These are phyloP conservation scores for Nannizziopsis arthrosporioides DNA, from an alignment of 2,329 filamentous ascomycete genomes.

Conservation along the genomic window DNA sequence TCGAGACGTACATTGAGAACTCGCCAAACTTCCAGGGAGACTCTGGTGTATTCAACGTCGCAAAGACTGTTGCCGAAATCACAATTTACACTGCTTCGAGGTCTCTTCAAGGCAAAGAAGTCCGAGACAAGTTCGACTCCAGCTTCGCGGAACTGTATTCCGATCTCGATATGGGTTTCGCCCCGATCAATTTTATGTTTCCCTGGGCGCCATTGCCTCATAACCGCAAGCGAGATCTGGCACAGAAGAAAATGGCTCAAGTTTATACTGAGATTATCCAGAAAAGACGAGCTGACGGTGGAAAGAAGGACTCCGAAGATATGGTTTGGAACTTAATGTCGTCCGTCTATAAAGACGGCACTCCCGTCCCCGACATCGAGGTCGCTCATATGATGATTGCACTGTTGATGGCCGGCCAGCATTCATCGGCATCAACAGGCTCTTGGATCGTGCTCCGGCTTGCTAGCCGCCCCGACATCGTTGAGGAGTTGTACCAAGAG, in stretches of 20 bases:
- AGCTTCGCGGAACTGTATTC: constrained; percentile 74
- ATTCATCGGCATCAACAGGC: constrained; percentile 73
- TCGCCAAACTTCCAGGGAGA: constrained; percentile 55
- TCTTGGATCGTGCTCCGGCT: constrained; percentile 78
- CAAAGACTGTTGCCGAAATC: constrained; percentile 67
- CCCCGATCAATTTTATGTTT: constrained; percentile 78
- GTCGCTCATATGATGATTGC: constrained; percentile 92
- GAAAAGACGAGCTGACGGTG: constrained; percentile 49
- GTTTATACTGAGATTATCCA: constrained; percentile 74
- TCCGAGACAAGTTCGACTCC: constrained; percentile 68
- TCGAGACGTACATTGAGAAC: constrained; percentile 59
- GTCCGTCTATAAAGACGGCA: constrained; percentile 73
- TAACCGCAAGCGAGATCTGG: constrained; percentile 68
- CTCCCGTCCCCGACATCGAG: constrained; percentile 66
- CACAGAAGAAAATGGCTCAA: constrained; percentile 67
- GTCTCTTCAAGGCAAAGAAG: constrained; percentile 71
- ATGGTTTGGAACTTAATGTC: constrained; percentile 89
- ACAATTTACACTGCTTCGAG: constrained; percentile 85
- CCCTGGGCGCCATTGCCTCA: constrained; percentile 83
- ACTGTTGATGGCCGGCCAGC: constrained; percentile 81
- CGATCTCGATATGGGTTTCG: constrained; percentile 82
- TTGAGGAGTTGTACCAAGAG: constrained; percentile 73
- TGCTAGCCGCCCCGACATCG: constrained; percentile 64
- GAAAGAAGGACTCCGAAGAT: constrained; percentile 49
- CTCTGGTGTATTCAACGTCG: constrained; percentile 59